Percentiles rank a stretch among this genome's conserved stretches.
Evolutionary conservation across 2,329 filamentous ascomycete genomes (phyloP).

Genomic region (Periconia macrospinosa): DNA sequence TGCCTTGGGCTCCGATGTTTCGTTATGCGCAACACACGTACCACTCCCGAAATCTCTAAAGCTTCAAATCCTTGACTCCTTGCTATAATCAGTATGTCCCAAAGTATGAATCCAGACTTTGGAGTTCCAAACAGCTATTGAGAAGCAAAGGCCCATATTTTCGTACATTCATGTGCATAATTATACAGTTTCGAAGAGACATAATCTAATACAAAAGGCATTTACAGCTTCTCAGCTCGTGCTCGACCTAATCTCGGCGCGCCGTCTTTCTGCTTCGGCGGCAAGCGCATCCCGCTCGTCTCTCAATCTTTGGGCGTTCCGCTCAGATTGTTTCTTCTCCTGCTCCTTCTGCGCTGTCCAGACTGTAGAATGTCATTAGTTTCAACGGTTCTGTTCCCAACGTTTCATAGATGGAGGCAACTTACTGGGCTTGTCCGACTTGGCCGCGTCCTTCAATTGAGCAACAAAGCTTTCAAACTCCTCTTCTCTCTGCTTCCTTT

Average conservation of each 20-base stretch:
- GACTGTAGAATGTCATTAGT: constrained; percentile 26
- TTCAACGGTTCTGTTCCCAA: too few relatives aligned
- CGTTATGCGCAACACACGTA: too few relatives aligned
- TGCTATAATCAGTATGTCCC: too few relatives aligned
- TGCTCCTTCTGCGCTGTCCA: constrained; percentile 40
- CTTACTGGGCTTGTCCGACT: constrained; percentile 88
- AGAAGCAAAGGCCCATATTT: not conserved
- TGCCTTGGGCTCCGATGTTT: too few relatives aligned
- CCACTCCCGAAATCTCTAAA: too few relatives aligned
- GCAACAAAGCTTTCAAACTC: constrained; percentile 89
- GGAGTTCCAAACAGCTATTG: not conserved
- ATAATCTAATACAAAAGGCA: not conserved
- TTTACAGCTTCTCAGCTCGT: constrained; percentile 18
- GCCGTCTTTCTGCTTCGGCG: constrained; percentile 35
- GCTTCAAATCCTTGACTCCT: too few relatives aligned
- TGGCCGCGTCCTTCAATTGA: constrained; percentile 83
- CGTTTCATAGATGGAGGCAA: not conserved
- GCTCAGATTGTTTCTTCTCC: constrained; percentile 31
- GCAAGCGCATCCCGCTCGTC: constrained; percentile 34
- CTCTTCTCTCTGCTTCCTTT: constrained; percentile 72
- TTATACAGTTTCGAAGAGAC: not conserved
- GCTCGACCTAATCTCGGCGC: constrained; percentile 39
- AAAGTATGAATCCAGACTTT: not conserved
- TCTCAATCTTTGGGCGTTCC: constrained; percentile 27
- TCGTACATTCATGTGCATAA: not conserved